Percentiles rank a stretch among this genome's conserved stretches.
Conservation (phyloP, 805 yeast genomes). For the Nakazawaea wickerhamii region DNA sequence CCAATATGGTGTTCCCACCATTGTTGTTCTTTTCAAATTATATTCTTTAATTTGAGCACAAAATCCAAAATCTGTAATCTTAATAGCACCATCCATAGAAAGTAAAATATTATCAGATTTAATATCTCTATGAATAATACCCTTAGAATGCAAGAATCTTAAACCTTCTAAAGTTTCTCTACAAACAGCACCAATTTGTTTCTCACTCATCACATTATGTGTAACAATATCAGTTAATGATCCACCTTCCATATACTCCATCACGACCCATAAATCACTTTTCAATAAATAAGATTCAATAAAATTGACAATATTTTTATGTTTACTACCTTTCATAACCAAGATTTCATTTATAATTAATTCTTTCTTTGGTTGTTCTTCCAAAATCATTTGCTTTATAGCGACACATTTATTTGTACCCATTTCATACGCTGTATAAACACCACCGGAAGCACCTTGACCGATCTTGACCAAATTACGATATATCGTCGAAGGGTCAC, state of each 20-base stretch:
- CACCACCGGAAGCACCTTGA: conserved; percentile 98
- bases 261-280: conserved; percentile 90
- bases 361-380: conserved; percentile 93
- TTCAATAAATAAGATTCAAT: conserved; percentile 76
- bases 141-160: conserved; percentile 82
- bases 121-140: conserved; percentile 93
- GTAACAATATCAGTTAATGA: conserved; percentile 93
- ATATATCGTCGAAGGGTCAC: conserved; percentile 75
- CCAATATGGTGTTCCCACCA: conserved; percentile 90
- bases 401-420: conserved; percentile 67
- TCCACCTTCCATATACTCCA: conserved; percentile 99
- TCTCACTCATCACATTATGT: conserved; percentile 81
- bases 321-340: conserved; percentile 91
- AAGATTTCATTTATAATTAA: conserved; percentile 89
- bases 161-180: conserved; percentile 86
- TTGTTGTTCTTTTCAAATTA: conserved; percentile 69
- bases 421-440: conserved; percentile 75
- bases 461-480: conserved; percentile 78
- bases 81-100: conserved; percentile 80
- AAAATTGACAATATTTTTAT: conserved; percentile 89
- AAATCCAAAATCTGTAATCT: conserved; percentile 78
- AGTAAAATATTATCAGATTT: conserved; percentile 90
- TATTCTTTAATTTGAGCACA: conserved; percentile 77
- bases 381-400: conserved; percentile 92
- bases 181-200: conserved; percentile 92